Evolutionary conservation across 768 basidiomycete genomes (phyloP).

Genomic region (Lactarius pseudohatsudake): DNA sequence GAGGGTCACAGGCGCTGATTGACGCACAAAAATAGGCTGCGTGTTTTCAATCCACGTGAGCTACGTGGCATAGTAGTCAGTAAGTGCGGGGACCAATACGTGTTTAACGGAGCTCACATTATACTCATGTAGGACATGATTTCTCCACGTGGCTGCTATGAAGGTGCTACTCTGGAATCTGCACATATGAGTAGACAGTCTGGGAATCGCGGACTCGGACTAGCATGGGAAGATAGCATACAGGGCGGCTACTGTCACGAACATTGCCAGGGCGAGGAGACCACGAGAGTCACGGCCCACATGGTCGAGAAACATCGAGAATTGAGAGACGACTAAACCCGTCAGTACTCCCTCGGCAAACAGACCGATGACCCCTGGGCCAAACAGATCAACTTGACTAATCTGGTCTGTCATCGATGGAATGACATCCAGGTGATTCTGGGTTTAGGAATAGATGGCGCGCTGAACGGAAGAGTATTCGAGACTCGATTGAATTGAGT

Average conservation of each 20-base stretch:
- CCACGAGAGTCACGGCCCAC: background rate
- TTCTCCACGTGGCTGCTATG: background rate
- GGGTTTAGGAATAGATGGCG: no score
- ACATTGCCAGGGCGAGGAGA: background rate
- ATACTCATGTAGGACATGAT: background rate
- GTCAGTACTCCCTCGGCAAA: background rate
- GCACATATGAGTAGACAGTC: background rate
- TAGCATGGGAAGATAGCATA: background rate
- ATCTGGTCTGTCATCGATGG: background rate
- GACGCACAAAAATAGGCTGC: background rate
- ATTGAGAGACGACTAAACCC: background rate
- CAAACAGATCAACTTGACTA: background rate
- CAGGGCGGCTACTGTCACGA: background rate
- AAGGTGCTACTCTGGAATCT: background rate
- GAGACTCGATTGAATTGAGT: background rate
- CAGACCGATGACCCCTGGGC: background rate
- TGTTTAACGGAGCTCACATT: background rate
- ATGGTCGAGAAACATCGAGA: background rate
- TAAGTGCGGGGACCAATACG: background rate
- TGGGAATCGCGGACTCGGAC: background rate
- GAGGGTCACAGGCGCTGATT: background rate
- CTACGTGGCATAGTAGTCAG: background rate
- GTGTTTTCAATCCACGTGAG: background rate
- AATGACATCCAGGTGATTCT: background rate
- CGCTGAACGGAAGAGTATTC: background rate